These are phyloP conservation scores for Acanthamoeba sp. DNA, from an alignment of 208 protist genomes.

Conservation along the genomic window DNA sequence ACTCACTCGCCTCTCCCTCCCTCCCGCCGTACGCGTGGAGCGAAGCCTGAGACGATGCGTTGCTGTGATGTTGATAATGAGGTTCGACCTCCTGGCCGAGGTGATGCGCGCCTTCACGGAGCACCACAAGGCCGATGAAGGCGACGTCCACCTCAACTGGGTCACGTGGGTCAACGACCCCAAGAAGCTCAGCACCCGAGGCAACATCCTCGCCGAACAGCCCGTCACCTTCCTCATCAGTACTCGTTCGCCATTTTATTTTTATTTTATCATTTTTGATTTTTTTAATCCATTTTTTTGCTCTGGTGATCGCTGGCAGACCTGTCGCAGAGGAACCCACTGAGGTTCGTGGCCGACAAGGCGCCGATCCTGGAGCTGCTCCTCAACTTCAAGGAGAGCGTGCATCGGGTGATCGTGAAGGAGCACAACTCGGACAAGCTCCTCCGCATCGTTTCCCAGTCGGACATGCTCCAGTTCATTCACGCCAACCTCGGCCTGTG, in stretches of 20 bases:
- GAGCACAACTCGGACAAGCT: constrained; percentile 16
- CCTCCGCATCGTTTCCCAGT: constrained; percentile 51
- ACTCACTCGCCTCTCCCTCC: not conserved
- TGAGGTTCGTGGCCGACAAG: constrained; percentile 19
- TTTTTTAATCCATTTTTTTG: no score
- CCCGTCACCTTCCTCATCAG: constrained; percentile 27
- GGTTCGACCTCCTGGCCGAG: constrained; percentile 57
- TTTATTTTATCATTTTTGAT: no score
- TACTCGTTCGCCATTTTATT: no score
- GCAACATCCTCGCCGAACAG: not conserved
- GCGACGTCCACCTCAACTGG: constrained; percentile 42
- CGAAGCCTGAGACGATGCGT: no score
- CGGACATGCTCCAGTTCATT: constrained; percentile 48
- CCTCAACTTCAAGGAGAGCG: constrained; percentile 37
- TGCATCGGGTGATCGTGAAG: constrained; percentile 39
- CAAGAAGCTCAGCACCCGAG: not conserved
- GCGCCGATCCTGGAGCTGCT: constrained; percentile 32
- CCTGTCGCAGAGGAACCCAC: not conserved
- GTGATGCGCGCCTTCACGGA: constrained; percentile 44
- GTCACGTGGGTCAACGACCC: constrained; percentile 42
- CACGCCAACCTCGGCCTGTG: not conserved
- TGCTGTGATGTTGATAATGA: no score
- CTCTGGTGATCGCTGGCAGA: no score
- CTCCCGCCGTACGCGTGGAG: no score
- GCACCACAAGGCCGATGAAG: constrained; percentile 14